Evolutionary conservation across 306 rosid genomes (phyloP), one percentile per base, ranked within the genome.

Genomic region (Dalbergia cultrata): DNA sequence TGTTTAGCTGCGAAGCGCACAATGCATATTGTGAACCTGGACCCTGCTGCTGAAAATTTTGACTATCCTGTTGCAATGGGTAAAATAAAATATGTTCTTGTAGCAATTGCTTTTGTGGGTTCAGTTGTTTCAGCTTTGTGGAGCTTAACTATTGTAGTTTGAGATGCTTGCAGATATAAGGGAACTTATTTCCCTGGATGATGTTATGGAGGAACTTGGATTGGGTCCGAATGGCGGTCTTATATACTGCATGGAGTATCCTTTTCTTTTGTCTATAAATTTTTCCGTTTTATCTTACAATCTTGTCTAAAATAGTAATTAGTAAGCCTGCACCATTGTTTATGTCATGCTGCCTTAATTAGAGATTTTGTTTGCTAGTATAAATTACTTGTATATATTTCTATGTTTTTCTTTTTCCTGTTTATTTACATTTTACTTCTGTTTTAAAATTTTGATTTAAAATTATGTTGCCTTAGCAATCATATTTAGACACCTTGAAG

Each of bases 181-280:
- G 88, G 96, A 95, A 78, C 96, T 95, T 45, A 85, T 95, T 78
- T 90, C 95, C 59, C 80, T 93, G 90, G 98, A 95, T 45, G 98
- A 95, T 89, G 98, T 93, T 52, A 95, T 93, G 99, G 99, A 95
- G 84, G 99, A 91, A 68, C 97, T 93, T 81, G 95, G 94, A 33
- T 76, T 95, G 73, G 99, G 99, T 78, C 99, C 99, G 59, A 95
- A 95, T 86, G 99, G 99, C 58, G 94, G 94, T 68, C 97, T 95
- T 80, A 49, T 95, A 41, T 93, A 91, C 87, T 95, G 99, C 94
- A 95, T 95, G 99, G 98, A 93, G 99, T 95, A 95, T 93, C 97
- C 99, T 90, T 94, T 67, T 16, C 63, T 70, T 45, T 59, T 18
- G 4, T 59, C 47, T 67, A 37, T 67, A 43, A 19, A 0, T 14